Evolutionary conservation across 129 eudicot genomes (phyloP), one percentile per base, ranked within the genome.

Genomic region (Lactuca sativa): DNA sequence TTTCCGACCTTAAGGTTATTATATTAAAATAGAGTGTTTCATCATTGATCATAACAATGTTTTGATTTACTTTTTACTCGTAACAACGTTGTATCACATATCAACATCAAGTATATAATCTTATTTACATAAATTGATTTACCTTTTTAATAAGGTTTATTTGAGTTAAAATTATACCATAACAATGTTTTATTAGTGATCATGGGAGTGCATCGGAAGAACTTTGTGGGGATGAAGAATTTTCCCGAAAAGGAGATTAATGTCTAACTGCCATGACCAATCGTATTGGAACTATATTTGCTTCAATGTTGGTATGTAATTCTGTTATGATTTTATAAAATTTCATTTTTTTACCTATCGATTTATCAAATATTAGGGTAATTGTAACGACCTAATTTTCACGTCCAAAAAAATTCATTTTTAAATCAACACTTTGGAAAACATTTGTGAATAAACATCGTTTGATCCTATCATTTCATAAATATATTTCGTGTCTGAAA

Each of bases 241-340:
- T 70, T 60, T 66, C 85, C 34, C 79, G 86, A 9, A 85, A 77
- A 59, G 86, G 82, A 32, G 92, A 86, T 81, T 88, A 76, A 75
- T 82, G 85, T 71, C 66, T 89, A 71, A 82, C 77, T 60, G 73
- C 76, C 74, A 92, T 92, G 92, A 96, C 96, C 21, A 68, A 84
- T 59, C 91, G 96, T 8, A 83, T 92, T 56, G 95, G 92, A 62
- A 92, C 96, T 14, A 92, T 87, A 77, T 89, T 92, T 80, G 98
- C 98, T 67, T 92, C 98, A 58, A 73, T 92, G 78, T 72, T 88
- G 95, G 98, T 92, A 85, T 25, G 2, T 25, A 25, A 25, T 25
- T 25, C 2, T 25, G 30, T 25, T 25, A 25, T 14, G 84, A 53
- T 67, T 41, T 14, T 73, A 17, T 58, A 4, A 38, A 37, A 9